These are phyloP conservation scores for Diaporthe nobilis DNA, from an alignment of 2,329 filamentous ascomycete species.

Conservation along the genomic window DNA sequence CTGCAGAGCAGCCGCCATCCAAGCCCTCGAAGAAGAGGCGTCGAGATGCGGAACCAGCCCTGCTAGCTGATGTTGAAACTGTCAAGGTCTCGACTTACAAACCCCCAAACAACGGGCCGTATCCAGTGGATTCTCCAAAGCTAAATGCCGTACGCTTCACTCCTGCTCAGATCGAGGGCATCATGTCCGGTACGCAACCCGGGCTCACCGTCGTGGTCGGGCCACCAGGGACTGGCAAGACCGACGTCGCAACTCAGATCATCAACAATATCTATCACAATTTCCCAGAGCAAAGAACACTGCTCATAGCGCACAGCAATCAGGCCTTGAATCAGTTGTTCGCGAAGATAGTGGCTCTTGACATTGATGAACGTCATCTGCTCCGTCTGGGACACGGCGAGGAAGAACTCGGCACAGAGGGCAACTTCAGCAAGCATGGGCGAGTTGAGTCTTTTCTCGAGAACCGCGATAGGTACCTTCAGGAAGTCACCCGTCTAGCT, in stretches of 20 bases:
- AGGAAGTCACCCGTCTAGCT: slow-evolving; percentile 89
- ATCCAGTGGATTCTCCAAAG: slow-evolving; percentile 86
- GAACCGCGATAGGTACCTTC: slow-evolving; percentile 82
- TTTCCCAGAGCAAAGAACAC: slow-evolving; percentile 90
- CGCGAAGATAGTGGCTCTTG: slow-evolving; percentile 95
- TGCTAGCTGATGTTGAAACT: slow-evolving; percentile 74
- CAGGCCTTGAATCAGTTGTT: slow-evolving; percentile 98
- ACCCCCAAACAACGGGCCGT: slow-evolving; percentile 89
- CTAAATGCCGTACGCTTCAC: slow-evolving; percentile 91
- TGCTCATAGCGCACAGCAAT: slow-evolving; percentile 96
- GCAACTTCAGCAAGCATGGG: slow-evolving; percentile 93
- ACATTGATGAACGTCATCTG: slow-evolving; percentile 95
- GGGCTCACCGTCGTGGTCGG: slow-evolving; percentile 95
- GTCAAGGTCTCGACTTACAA: slow-evolving; percentile 92
- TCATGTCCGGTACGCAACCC: slow-evolving; percentile 93
- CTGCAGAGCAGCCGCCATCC: slow-evolving; percentile 62
- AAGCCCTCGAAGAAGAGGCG: slow-evolving; percentile 89
- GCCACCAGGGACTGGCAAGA: slow-evolving; percentile 97
- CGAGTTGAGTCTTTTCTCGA: slow-evolving; percentile 96
- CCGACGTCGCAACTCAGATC: slow-evolving; percentile 98
- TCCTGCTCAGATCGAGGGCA: slow-evolving; percentile 90
- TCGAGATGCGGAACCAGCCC: slow-evolving; percentile 78
- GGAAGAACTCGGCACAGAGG: slow-evolving; percentile 89
- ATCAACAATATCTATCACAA: slow-evolving; percentile 99
- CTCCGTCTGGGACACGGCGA: slow-evolving; percentile 94